Evolutionary conservation across 176 grass and related monocot species (phyloP).

Genomic region (Cymbopogon citratus): DNA sequence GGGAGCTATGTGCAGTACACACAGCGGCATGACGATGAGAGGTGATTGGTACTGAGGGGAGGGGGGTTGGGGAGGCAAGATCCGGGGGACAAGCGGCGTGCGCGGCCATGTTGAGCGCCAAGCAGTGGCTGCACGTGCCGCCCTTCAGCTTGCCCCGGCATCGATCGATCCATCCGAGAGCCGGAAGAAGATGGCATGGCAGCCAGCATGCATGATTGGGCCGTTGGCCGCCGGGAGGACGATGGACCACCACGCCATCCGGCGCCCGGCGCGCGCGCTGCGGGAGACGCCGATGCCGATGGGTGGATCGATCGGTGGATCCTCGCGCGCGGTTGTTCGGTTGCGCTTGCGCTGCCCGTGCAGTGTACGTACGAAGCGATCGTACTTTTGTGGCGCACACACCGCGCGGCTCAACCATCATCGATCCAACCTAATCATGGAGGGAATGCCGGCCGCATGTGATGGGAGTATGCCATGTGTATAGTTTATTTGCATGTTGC

Average conservation of each 20-base stretch:
- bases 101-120: slow-evolving; percentile 32
- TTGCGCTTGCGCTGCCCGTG: background rate
- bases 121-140: slow-evolving; percentile 36
- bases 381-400: background rate
- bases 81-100: slow-evolving; percentile 48
- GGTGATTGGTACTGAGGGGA: background rate
- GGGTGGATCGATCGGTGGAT: background rate
- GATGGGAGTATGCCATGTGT: slow-evolving; percentile 7
- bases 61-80: slow-evolving; percentile 34
- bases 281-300: no score
- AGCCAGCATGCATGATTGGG: background rate
- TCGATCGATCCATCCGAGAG: background rate
- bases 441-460: background rate
- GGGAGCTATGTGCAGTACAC: background rate
- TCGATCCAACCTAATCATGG: background rate
- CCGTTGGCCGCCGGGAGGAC: background rate
- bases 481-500: background rate
- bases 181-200: background rate
- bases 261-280: background rate
- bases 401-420: background rate
- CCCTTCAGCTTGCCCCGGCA: background rate
- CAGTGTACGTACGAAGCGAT: background rate
- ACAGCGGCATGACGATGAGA: slow-evolving; percentile 21
- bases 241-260: background rate
- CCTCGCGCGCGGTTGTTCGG: no score